A percentile compares a stretch with the other conserved stretches of the same genome.
Conservation (phyloP, 1,284 basidiomycete genomes). For the Cutaneotrichosporon cavernicola region DNA sequence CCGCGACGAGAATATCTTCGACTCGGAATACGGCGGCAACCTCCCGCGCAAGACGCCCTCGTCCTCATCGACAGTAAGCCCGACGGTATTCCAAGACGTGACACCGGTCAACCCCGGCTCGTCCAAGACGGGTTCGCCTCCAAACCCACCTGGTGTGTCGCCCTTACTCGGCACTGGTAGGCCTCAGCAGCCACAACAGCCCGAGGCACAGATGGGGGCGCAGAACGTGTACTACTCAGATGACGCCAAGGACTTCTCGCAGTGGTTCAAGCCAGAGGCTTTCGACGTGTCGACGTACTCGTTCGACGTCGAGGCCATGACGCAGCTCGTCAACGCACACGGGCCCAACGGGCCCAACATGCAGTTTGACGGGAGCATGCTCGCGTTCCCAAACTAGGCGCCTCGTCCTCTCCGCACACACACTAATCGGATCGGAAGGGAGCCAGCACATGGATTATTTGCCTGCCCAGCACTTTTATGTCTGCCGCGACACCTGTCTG, state of each 20-base stretch:
- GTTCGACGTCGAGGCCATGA: constrained; percentile 34
- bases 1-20: constrained; percentile 13
- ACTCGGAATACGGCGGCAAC: constrained; percentile 11
- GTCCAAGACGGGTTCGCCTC: neutral
- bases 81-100: neutral
- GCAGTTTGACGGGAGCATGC: constrained; percentile 13
- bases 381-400: constrained; percentile 5
- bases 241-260: constrained; percentile 4
- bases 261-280: constrained; percentile 23
- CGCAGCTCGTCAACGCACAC: constrained; percentile 20
- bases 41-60: constrained; percentile 14
- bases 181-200: constrained; percentile 5
- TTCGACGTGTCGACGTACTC: constrained; percentile 36
- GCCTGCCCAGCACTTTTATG: neutral
- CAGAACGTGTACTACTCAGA: neutral
- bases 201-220: constrained; percentile 1
- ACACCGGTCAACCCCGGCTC: neutral
- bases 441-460: neutral
- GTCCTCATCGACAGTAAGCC: constrained; percentile 1
- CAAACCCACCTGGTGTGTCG: neutral
- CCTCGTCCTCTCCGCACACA: neutral
- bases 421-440: neutral
- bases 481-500: neutral
- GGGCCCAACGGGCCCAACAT: constrained; percentile 5
- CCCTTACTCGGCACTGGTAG: neutral